phyloP scores from a whole-genome alignment of 176 grass and related monocot genomes.

The Typha latifolia region DNA sequence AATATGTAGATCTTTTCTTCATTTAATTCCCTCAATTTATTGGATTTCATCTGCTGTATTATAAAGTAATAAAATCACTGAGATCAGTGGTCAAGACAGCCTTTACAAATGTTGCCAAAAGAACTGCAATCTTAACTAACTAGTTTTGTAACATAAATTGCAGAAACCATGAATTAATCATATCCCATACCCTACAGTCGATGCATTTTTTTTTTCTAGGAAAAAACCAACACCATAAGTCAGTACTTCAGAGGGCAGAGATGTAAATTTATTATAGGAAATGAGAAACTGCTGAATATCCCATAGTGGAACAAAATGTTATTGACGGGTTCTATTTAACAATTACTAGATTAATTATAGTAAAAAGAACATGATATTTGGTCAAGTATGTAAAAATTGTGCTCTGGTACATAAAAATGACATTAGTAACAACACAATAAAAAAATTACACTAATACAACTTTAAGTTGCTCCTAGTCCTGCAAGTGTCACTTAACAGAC shows the following conservation, averaged over 20 bases:
- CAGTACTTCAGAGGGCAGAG: no score
- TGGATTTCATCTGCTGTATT: neutral
- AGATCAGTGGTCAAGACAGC: neutral
- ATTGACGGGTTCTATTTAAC: no score
- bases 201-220: no score
- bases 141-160: neutral
- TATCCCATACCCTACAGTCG: neutral
- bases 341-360: no score
- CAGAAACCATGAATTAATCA: neutral
- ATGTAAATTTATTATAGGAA: no score
- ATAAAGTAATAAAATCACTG: neutral
- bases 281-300: no score
- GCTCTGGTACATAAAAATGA: no score
- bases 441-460: neutral
- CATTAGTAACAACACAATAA: neutral
- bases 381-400: neutral
- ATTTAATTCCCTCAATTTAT: neutral
- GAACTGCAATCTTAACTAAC: neutral
- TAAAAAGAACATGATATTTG: neutral
- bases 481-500: neutral
- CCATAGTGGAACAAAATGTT: no score
- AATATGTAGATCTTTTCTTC: neutral
- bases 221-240: no score
- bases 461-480: neutral
- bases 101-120: neutral